Percentiles rank a stretch among this genome's conserved stretches.
phyloP scores from a whole-genome alignment of 2,329 filamentous ascomycete species.

The Leptographium wingfieldii region DNA sequence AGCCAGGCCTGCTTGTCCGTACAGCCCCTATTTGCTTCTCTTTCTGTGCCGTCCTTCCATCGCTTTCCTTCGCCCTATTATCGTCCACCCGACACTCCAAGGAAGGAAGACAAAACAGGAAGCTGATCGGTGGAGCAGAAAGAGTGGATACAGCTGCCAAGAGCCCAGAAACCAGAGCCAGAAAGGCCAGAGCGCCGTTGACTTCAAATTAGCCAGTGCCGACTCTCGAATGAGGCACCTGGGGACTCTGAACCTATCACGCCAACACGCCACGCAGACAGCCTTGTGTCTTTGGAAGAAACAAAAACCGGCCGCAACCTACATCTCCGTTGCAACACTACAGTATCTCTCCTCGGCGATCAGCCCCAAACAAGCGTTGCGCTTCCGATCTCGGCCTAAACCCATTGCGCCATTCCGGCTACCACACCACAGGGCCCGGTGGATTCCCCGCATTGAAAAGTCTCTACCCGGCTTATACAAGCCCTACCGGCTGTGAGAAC shows the following conservation, averaged over 20 bases:
- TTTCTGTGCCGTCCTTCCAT: too few species aligned
- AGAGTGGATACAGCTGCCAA: background rate
- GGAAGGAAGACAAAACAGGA: background rate
- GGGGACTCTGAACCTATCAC: background rate
- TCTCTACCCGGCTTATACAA: background rate
- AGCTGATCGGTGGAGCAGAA: background rate
- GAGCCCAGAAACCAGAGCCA: too few species aligned
- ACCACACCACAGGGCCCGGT: background rate
- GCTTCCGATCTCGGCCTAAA: background rate
- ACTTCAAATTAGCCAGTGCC: too few species aligned
- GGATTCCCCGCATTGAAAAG: background rate
- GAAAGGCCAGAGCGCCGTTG: too few species aligned
- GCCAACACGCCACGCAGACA: too few species aligned
- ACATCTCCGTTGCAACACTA: too few species aligned
- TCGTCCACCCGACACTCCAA: too few species aligned
- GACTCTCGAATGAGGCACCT: background rate
- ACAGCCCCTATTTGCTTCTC: too few species aligned
- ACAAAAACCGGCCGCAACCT: too few species aligned
- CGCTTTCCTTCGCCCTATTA: too few species aligned
- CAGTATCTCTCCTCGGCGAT: too few species aligned
- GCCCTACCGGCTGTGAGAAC: background rate
- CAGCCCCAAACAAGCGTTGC: background rate
- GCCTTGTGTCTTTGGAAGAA: too few species aligned
- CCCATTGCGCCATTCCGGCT: background rate
- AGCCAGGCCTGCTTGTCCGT: background rate